phyloP scores from a whole-genome alignment of 2,329 filamentous ascomycete species.

The Zymoseptoria passerinii region DNA sequence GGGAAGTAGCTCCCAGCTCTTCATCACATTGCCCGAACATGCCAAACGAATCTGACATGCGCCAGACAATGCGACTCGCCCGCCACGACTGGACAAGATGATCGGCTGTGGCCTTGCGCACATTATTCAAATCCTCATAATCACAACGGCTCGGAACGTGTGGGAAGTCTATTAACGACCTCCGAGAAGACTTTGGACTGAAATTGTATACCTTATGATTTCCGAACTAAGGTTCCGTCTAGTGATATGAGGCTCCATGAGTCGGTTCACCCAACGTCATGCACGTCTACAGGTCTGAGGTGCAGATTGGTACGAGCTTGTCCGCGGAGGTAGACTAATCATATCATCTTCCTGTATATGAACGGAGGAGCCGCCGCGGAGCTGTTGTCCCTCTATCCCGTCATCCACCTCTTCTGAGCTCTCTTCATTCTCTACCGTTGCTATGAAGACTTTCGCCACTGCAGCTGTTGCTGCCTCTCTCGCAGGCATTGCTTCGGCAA shows the following conservation, averaged over 20 bases:
- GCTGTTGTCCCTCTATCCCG: neutral
- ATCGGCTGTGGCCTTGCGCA: neutral
- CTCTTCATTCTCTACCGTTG: neutral
- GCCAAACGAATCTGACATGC: neutral
- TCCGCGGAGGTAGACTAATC: no score
- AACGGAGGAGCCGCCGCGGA: neutral
- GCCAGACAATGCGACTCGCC: neutral
- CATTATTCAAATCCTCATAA: neutral
- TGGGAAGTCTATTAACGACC: neutral
- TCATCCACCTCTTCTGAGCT: neutral
- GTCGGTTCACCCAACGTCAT: neutral
- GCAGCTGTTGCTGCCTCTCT: constrained; percentile 17
- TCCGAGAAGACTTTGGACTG: neutral
- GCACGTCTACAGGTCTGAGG: neutral
- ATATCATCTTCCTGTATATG: no score
- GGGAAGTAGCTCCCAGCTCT: neutral
- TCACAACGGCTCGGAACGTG: neutral
- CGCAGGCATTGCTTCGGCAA: constrained; percentile 19
- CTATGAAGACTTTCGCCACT: constrained; percentile 22
- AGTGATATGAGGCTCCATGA: neutral
- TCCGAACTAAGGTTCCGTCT: neutral
- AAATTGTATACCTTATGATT: neutral
- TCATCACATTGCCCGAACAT: neutral
- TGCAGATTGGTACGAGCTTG: neutral
- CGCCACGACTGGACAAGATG: neutral